phyloP scores from a whole-genome alignment of 2,329 filamentous ascomycete species.

The Phialophora chinensis region DNA sequence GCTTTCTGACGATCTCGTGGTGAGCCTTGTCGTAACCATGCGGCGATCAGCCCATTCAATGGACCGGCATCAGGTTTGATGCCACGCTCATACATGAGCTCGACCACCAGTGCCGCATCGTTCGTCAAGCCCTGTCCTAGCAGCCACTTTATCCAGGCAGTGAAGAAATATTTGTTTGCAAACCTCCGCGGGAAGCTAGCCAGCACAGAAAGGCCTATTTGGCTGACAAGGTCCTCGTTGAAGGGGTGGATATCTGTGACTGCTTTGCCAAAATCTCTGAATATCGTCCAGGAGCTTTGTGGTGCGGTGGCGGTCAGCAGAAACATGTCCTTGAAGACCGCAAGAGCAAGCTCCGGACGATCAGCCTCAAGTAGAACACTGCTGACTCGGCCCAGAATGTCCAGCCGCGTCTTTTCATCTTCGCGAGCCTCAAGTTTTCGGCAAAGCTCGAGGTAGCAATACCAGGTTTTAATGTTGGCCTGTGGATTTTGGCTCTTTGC shows the following conservation, averaged over 20 bases:
- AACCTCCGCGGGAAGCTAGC: conserved; percentile 59
- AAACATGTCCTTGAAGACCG: conserved; percentile 91
- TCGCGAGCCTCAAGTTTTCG: conserved; percentile 25
- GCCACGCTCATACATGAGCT: conserved; percentile 74
- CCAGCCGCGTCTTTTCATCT: conserved; percentile 60
- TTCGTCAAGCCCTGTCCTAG: conserved; percentile 74
- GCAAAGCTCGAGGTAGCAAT: conserved; percentile 69
- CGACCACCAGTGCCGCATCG: conserved; percentile 73
- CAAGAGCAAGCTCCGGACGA: conserved; percentile 70
- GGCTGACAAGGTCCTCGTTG: conserved; percentile 53
- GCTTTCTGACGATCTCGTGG: conserved; percentile 64
- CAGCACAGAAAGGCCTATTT: conserved; percentile 57
- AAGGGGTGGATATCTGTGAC: conserved; percentile 35
- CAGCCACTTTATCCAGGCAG: conserved; percentile 85
- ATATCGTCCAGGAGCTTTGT: conserved; percentile 55
- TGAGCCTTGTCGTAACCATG: conserved; percentile 71
- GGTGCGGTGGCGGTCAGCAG: conserved; percentile 59
- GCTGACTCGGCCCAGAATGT: conserved; percentile 78
- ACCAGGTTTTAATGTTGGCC: conserved; percentile 67
- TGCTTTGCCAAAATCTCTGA: conserved; percentile 38
- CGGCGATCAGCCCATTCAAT: conserved; percentile 80
- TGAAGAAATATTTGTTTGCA: conserved; percentile 80
- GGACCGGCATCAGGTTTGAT: conserved; percentile 74
- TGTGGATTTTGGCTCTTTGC: conserved; percentile 58
- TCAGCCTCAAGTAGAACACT: conserved; percentile 72